Evolutionary conservation across 495 filamentous ascomycete genomes (phyloP).

Genomic region (Aspergillus asperescens): DNA sequence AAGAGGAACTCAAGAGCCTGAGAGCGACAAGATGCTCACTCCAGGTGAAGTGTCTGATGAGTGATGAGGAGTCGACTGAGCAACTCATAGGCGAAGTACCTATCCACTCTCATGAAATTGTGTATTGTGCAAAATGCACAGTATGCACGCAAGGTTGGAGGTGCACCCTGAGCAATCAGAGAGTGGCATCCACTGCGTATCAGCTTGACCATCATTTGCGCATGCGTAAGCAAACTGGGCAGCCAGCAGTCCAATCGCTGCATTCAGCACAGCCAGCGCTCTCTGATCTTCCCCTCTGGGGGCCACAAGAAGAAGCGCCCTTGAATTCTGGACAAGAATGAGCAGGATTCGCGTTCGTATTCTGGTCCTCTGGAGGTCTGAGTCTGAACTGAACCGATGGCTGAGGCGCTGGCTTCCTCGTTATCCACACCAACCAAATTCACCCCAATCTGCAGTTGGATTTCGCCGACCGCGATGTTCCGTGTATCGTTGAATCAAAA

Average conservation of each 20-base stretch:
- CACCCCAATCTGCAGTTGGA: not conserved
- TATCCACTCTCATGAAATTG: not conserved
- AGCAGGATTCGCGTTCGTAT: not conserved
- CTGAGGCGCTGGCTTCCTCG: not conserved
- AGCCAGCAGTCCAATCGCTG: not conserved
- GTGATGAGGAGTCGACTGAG: not conserved
- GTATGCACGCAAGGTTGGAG: not conserved
- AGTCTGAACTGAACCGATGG: constrained; percentile 3
- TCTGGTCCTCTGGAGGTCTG: too few species aligned
- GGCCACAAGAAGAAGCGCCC: constrained; percentile 4
- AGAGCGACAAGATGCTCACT: not conserved
- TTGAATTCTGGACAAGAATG: not conserved
- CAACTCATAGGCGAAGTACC: not conserved
- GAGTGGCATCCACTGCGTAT: too few species aligned
- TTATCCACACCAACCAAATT: not conserved
- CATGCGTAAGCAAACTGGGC: constrained; percentile 8
- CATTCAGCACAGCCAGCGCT: not conserved
- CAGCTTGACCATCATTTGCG: not conserved
- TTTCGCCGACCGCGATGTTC: not conserved
- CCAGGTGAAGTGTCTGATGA: not conserved
- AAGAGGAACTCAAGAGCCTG: not conserved
- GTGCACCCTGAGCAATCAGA: too few species aligned
- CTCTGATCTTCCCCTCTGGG: not conserved
- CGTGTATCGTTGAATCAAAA: not conserved
- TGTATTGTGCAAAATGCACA: not conserved